Conservation (phyloP, 768 basidiomycete species). For the Lactarius sanguifluus region DNA sequence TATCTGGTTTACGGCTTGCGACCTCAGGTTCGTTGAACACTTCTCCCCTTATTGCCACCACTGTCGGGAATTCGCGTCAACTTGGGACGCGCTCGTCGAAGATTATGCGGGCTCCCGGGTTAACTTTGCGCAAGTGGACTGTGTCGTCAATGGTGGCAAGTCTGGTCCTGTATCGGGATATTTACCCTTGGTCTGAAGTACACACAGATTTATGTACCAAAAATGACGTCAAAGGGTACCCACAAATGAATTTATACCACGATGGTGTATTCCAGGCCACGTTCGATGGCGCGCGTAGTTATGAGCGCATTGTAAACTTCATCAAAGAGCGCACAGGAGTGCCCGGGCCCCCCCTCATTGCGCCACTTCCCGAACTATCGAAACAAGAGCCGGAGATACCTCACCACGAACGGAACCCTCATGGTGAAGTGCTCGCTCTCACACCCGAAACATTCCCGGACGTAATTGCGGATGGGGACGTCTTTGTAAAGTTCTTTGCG, state of each 20-base stretch:
- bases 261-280: slow-evolving; percentile 60
- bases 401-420: slow-evolving; percentile 36
- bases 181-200: neutral
- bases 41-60: slow-evolving; percentile 86
- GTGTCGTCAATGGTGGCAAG: slow-evolving; percentile 73
- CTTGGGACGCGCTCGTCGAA: slow-evolving; percentile 70
- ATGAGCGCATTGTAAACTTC: slow-evolving; percentile 56
- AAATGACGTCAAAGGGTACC: slow-evolving; percentile 71
- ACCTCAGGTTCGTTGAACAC: slow-evolving; percentile 72
- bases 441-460: slow-evolving; percentile 51
- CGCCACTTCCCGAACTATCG: slow-evolving; percentile 33
- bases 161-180: slow-evolving; percentile 11
- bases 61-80: slow-evolving; percentile 76
- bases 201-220: slow-evolving; percentile 71
- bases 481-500: slow-evolving; percentile 82
- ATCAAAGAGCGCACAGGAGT: slow-evolving; percentile 47
- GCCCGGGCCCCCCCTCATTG: slow-evolving; percentile 23
- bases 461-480: slow-evolving; percentile 45
- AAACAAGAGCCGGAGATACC: slow-evolving; percentile 39
- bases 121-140: slow-evolving; percentile 79
- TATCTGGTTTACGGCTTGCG: neutral
- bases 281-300: slow-evolving; percentile 55
- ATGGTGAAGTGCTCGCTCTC: slow-evolving; percentile 43
- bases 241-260: slow-evolving; percentile 70
- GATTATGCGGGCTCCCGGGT: slow-evolving; percentile 51